Conservation (phyloP, 2,329 filamentous ascomycete genomes). For the Ophiostoma sp. region DNA sequence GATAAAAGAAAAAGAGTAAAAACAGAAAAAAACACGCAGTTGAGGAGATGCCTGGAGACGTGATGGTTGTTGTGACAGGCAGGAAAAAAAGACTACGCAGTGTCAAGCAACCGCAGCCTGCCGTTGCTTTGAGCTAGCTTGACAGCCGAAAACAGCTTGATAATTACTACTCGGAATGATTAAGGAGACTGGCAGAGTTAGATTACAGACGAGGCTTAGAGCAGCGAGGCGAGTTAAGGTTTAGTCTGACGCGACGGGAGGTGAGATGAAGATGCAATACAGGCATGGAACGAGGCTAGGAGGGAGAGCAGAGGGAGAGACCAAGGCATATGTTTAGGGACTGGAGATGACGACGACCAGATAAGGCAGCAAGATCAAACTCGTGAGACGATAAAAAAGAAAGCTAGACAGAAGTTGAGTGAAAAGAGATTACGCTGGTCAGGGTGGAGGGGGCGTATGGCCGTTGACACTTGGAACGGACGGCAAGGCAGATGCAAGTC, state of each 20-base stretch:
- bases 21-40: background rate
- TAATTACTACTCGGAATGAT: no score
- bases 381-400: background rate
- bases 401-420: background rate
- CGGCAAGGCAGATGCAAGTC: slow-evolving; percentile 9
- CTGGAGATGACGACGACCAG: background rate
- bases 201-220: background rate
- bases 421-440: background rate
- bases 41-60: slow-evolving; percentile 3
- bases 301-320: background rate
- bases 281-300: background rate
- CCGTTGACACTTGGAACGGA: background rate
- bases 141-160: no score
- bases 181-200: no score
- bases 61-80: background rate
- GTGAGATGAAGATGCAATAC: slow-evolving; percentile 1
- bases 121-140: no score
- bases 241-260: background rate
- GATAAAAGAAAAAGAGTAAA: background rate
- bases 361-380: background rate
- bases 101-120: no score
- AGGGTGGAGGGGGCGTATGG: background rate
- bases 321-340: background rate
- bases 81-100: background rate
- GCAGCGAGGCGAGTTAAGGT: background rate